phyloP scores from a whole-genome alignment of 2,329 filamentous ascomycete genomes.

The Dendryphion nanum region DNA sequence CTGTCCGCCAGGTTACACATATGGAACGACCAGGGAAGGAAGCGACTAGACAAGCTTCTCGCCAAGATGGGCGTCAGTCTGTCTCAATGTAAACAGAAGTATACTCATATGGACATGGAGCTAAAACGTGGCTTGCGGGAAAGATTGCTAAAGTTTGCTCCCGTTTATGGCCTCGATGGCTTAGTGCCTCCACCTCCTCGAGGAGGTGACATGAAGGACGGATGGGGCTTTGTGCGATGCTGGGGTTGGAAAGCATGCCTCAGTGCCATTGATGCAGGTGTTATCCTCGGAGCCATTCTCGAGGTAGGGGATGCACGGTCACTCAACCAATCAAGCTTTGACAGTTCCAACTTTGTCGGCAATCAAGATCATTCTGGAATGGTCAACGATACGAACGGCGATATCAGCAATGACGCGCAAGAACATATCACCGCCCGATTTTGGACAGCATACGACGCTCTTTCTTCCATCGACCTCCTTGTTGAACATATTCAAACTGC shows the following conservation, averaged over 20 bases:
- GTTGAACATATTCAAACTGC: slow-evolving; percentile 77
- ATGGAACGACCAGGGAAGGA: slow-evolving; percentile 87
- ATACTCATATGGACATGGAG: slow-evolving; percentile 98
- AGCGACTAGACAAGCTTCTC: slow-evolving; percentile 86
- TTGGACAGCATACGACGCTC: slow-evolving; percentile 59
- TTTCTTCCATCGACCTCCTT: slow-evolving; percentile 63
- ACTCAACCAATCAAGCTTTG: slow-evolving; percentile 30
- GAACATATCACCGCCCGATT: slow-evolving; percentile 53
- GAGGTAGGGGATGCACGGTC: slow-evolving; percentile 72
- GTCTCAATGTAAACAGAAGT: slow-evolving; percentile 90
- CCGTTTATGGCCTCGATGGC: slow-evolving; percentile 89
- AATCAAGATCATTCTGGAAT: slow-evolving; percentile 27
- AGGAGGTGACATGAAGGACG: slow-evolving; percentile 74
- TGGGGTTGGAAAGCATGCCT: slow-evolving; percentile 98
- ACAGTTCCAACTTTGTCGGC: slow-evolving; percentile 28
- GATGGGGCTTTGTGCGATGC: slow-evolving; percentile 94
- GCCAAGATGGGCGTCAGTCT: slow-evolving; percentile 98
- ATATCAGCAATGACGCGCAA: slow-evolving; percentile 32
- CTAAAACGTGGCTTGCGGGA: slow-evolving; percentile 83
- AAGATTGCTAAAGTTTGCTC: slow-evolving; percentile 86
- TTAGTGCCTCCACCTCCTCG: slow-evolving; percentile 71
- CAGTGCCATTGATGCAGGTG: slow-evolving; percentile 90
- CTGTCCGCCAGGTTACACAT: slow-evolving; percentile 88
- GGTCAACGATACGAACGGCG: slow-evolving; percentile 5
- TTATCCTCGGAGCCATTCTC: slow-evolving; percentile 85